Evolutionary conservation across 768 basidiomycete genomes (phyloP).

Genomic region (Agaricus sinodeliciosus): DNA sequence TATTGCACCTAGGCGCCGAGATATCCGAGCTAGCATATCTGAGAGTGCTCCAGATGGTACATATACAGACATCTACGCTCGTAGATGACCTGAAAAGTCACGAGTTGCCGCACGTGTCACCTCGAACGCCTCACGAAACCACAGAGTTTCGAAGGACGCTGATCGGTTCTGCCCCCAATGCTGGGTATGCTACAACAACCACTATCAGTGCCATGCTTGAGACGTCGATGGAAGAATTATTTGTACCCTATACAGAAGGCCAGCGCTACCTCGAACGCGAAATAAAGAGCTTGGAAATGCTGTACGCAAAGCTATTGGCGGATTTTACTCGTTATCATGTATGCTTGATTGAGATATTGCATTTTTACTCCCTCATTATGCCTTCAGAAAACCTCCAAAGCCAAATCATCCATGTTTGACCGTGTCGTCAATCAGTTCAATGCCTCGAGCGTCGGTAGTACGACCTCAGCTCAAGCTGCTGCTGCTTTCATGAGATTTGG

Average conservation of each 20-base stretch:
- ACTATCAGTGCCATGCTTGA: slow-evolving; percentile 88
- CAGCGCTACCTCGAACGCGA: slow-evolving; percentile 89
- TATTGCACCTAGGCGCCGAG: slow-evolving; percentile 66
- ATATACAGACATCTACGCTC: slow-evolving; percentile 66
- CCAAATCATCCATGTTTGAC: slow-evolving; percentile 79
- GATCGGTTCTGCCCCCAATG: slow-evolving; percentile 35
- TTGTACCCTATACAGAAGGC: slow-evolving; percentile 90
- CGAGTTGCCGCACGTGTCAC: slow-evolving; percentile 66
- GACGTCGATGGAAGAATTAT: slow-evolving; percentile 91
- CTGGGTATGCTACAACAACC: slow-evolving; percentile 40
- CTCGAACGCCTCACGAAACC: slow-evolving; percentile 58
- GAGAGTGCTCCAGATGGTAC: slow-evolving; percentile 84
- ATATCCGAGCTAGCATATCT: slow-evolving; percentile 89
- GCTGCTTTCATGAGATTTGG: slow-evolving; percentile 88
- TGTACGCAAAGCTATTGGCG: slow-evolving; percentile 68
- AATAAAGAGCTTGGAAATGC: slow-evolving; percentile 70
- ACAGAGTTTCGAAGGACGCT: slow-evolving; percentile 55
- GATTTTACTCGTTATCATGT: slow-evolving; percentile 90
- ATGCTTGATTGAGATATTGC: slow-evolving; percentile 18
- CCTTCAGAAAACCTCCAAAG: slow-evolving; percentile 56
- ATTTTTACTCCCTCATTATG: slow-evolving; percentile 7
- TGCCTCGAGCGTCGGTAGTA: slow-evolving; percentile 57
- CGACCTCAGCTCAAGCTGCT: slow-evolving; percentile 78
- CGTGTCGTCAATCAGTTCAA: slow-evolving; percentile 88
- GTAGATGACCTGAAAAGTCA: slow-evolving; percentile 91